phyloP scores from a whole-genome alignment of 192 early-diverging fungal species.

The Backusella psychrophila region DNA sequence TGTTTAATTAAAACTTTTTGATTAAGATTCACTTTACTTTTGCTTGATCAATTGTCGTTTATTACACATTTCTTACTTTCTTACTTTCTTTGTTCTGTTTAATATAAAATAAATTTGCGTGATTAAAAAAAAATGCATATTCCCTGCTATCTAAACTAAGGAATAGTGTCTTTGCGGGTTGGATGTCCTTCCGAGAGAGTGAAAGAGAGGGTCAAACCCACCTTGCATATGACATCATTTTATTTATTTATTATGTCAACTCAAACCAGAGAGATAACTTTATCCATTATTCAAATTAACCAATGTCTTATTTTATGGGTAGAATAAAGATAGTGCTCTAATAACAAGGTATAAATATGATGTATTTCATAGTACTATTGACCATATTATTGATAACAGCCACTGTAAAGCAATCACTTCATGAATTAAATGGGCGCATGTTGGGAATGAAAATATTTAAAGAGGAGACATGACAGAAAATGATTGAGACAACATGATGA shows the following conservation, averaged over 20 bases:
- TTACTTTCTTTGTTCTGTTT: not conserved
- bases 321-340: not conserved
- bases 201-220: not conserved
- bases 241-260: not conserved
- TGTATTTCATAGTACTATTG: no score
- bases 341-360: not conserved
- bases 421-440: not conserved
- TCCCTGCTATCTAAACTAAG: not conserved
- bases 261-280: not conserved
- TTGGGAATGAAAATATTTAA: not conserved
- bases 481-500: constrained; percentile 3
- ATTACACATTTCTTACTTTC: not conserved
- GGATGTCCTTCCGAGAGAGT: not conserved
- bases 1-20: not conserved
- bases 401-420: not conserved
- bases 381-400: not conserved
- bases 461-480: not conserved
- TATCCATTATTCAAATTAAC: not conserved
- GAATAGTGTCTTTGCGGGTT: not conserved
- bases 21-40: not conserved
- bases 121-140: not conserved
- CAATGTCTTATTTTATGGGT: not conserved
- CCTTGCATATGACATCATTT: not conserved
- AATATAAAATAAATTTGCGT: not conserved
- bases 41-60: not conserved